Evolutionary conservation across 2,329 filamentous ascomycete genomes (phyloP), one percentile per base, ranked within the genome.

Genomic region (Alternaria infectoria): DNA sequence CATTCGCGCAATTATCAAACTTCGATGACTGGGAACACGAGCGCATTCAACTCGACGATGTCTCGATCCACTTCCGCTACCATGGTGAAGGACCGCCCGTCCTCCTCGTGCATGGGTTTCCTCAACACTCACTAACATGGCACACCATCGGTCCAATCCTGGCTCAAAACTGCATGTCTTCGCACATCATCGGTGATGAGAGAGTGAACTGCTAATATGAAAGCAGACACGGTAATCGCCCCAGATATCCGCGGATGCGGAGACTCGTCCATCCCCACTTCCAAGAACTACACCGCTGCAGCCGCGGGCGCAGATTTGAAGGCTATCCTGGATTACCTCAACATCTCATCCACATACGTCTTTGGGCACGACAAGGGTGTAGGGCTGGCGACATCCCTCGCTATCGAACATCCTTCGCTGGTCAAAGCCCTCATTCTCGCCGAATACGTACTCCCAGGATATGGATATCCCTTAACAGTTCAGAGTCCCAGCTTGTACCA

Each of bases 361-460:
- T 80, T 84, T 64, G 74, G 79, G 0, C 83, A 85, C 63, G 83
- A 85, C 59, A 84, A 84, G 59, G 83, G 83, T 15, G 79, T 77
- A 4, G 83, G 82, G 0, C 72, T 81, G 28, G 81, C 82, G 3
- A 76, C 67, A 0, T 79, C 78, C 1, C 50, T 54, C 25, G 50
- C 30, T 4, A 54, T 54, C 17, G 50, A 54, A 54, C 13, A 40
- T 8, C 19, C 50, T 12, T 15, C 26, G 9, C 17, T 54, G 2
- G 50, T 54, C 1, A 19, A 54, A 25, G 50, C 26, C 1, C 40
- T 54, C 2, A 32, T 54, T 2, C 50, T 54, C 30, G 50, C 50
- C 3, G 28, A 40, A 54, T 54, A 54, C 30, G 50, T 1, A 3
- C 50, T 54, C 17, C 28, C 50, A 5, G 50, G 50, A 3, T 54